These are phyloP conservation scores for Bacidia gigantensis DNA, from an alignment of 495 filamentous ascomycete species.

Conservation along the genomic window DNA sequence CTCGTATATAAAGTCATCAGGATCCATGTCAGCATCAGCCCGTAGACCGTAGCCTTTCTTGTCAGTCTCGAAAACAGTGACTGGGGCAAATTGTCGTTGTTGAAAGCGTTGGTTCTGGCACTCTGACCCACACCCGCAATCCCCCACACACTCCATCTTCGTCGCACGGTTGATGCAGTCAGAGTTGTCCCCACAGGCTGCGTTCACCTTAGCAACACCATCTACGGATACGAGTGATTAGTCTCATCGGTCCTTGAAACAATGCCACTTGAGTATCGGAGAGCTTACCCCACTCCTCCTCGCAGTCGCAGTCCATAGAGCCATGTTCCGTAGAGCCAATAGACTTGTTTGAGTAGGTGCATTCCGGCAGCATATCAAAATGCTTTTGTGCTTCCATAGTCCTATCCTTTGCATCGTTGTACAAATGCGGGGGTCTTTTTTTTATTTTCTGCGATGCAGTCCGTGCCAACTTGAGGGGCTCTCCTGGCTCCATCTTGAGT, in stretches of 20 bases:
- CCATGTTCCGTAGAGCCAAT: slow-evolving; percentile 85
- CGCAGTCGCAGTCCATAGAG: slow-evolving; percentile 81
- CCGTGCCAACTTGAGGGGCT: slow-evolving; percentile 59
- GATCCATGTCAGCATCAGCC: slow-evolving; percentile 57
- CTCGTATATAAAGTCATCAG: slow-evolving; percentile 89
- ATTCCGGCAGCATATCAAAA: slow-evolving; percentile 72
- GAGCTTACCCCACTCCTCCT: slow-evolving; percentile 87
- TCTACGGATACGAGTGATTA: slow-evolving; percentile 36
- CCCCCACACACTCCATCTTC: slow-evolving; percentile 86
- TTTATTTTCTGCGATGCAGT: slow-evolving; percentile 59
- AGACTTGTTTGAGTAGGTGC: slow-evolving; percentile 75
- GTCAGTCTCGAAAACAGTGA: slow-evolving; percentile 91
- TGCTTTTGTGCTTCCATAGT: slow-evolving; percentile 57
- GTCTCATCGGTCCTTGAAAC: not conserved
- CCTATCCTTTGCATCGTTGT: slow-evolving; percentile 54
- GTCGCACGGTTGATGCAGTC: slow-evolving; percentile 98
- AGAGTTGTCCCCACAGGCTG: slow-evolving; percentile 88
- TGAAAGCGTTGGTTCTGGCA: slow-evolving; percentile 97
- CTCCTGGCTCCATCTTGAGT: slow-evolving; percentile 51
- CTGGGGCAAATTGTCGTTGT: slow-evolving; percentile 73
- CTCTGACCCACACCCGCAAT: slow-evolving; percentile 70
- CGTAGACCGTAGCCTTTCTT: slow-evolving; percentile 94
- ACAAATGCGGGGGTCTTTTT: slow-evolving; percentile 47
- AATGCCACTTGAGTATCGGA: not conserved
- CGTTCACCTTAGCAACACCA: slow-evolving; percentile 44